Conservation (phyloP, 75 land plant genomes). For the Picea glauca region DNA sequence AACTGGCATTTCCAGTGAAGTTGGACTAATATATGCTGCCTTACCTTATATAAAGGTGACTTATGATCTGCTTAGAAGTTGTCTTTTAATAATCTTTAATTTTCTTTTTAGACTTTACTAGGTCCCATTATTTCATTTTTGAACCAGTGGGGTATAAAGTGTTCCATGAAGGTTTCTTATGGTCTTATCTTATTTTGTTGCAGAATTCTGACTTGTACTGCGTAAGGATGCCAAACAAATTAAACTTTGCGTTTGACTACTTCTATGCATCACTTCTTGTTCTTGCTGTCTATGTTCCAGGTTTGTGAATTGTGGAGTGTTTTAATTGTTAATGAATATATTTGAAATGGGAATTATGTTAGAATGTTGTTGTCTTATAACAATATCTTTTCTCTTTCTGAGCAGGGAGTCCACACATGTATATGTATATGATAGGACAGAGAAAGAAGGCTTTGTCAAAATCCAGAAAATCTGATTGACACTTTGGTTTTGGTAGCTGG, state of each 20-base stretch:
- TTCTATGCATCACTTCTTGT: slow-evolving; percentile 59
- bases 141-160: not conserved
- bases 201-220: slow-evolving; percentile 73
- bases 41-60: slow-evolving; percentile 83
- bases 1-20: slow-evolving; percentile 83
- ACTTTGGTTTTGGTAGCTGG: not conserved
- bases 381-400: not conserved
- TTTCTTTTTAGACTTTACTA: not conserved
- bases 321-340: too few species aligned
- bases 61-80: not conserved
- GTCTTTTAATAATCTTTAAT: not conserved
- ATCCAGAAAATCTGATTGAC: not conserved
- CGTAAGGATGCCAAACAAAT: slow-evolving; percentile 90
- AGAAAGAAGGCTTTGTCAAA: slow-evolving; percentile 2
- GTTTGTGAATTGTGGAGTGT: slow-evolving; percentile 7
- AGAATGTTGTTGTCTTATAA: too few species aligned
- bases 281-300: slow-evolving; percentile 76
- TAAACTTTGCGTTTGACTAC: slow-evolving; percentile 89
- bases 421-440: not conserved
- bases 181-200: slow-evolving; percentile 5
- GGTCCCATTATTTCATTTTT: not conserved
- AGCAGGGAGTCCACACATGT: not conserved
- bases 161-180: slow-evolving; percentile 4
- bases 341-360: too few species aligned
- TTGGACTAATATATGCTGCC: slow-evolving; percentile 71